Percentiles rank a stretch among this genome's conserved stretches.
phyloP scores from a whole-genome alignment of 2,329 filamentous ascomycete genomes.

The Calonectria henricotiae region DNA sequence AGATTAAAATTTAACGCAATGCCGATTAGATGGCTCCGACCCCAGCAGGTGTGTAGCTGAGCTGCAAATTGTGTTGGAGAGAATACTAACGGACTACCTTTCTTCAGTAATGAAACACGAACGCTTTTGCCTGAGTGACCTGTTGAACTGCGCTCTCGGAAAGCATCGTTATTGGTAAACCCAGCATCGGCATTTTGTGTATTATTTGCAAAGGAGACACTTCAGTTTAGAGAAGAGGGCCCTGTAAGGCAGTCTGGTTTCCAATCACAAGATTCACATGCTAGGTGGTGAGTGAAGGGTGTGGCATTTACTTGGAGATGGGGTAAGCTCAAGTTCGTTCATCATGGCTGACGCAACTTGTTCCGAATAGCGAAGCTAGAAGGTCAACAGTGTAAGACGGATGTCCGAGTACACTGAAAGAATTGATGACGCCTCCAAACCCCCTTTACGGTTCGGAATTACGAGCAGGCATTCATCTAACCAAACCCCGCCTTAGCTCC shows the following conservation, averaged over 20 bases:
- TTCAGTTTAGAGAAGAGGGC: no score
- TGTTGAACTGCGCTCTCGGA: no score
- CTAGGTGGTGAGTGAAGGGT: no score
- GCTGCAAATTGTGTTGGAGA: neutral
- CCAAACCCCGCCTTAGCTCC: constrained; percentile 6
- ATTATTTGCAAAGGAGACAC: no score
- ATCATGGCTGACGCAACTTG: neutral
- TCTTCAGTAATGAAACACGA: no score
- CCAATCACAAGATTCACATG: no score
- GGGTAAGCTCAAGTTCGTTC: neutral
- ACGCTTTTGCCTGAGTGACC: no score
- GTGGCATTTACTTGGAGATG: neutral
- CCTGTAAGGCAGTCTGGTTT: no score
- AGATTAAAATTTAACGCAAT: neutral
- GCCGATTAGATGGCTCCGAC: neutral
- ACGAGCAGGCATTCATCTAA: constrained; percentile 47
- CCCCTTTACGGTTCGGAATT: constrained; percentile 41
- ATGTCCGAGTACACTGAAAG: constrained; percentile 17
- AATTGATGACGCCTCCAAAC: constrained; percentile 1
- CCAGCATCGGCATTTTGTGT: no score
- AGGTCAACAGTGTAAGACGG: constrained; percentile 18
- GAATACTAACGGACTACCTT: no score
- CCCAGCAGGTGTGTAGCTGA: neutral
- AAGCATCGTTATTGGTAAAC: no score
- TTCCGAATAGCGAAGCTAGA: neutral